These are phyloP conservation scores for Kondoa malvinella DNA, from an alignment of 768 basidiomycete species.

Conservation along the genomic window DNA sequence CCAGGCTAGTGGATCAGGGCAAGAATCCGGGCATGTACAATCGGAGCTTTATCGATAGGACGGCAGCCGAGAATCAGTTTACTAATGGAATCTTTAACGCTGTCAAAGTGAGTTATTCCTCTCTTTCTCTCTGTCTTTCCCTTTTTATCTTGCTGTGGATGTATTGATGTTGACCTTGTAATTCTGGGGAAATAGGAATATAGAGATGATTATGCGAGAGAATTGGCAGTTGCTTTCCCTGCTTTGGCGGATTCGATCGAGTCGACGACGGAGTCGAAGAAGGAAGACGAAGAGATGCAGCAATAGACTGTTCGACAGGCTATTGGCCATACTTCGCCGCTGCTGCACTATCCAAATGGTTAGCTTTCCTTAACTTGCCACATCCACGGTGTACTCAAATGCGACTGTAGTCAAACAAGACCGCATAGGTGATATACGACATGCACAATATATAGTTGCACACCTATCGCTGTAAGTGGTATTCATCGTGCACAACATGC, in stretches of 20 bases:
- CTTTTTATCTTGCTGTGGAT: not conserved
- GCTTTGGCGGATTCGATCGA: no score
- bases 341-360: no score
- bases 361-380: no score
- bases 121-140: not conserved
- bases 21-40: slow-evolving; percentile 27
- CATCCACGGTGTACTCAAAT: no score
- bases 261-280: not conserved
- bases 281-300: not conserved
- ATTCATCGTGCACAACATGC: no score
- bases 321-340: no score
- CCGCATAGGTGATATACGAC: no score
- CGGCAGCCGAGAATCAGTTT: slow-evolving; percentile 28
- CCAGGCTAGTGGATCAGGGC: slow-evolving; percentile 25
- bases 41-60: slow-evolving; percentile 24
- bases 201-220: not conserved
- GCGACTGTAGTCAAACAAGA: no score
- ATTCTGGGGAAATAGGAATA: not conserved
- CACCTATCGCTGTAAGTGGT: no score
- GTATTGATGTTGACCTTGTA: no score
- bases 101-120: slow-evolving; percentile 15
- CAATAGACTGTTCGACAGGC: no score
- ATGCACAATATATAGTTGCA: no score
- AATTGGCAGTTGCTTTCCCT: not conserved
- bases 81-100: slow-evolving; percentile 27